Conservation (phyloP, 2,329 filamentous ascomycete genomes). For the Fusarium continuum region DNA sequence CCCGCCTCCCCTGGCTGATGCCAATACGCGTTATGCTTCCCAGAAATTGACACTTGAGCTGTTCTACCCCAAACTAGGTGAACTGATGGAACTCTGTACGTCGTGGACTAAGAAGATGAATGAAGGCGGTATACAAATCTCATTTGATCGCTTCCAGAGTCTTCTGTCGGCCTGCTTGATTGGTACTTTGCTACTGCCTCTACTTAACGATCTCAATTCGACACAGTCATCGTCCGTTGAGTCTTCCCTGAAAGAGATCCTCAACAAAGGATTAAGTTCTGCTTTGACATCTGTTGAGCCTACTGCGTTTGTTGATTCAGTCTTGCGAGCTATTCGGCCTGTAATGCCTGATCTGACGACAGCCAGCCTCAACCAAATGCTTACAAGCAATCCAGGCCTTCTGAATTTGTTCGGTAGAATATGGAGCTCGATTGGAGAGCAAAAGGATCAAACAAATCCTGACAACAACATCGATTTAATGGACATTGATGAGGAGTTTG, state of each 20-base stretch:
- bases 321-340: slow-evolving; percentile 56
- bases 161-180: slow-evolving; percentile 59
- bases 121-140: slow-evolving; percentile 60
- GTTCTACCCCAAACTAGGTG: slow-evolving; percentile 61
- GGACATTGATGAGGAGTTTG: slow-evolving; percentile 74
- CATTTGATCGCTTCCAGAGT: slow-evolving; percentile 62
- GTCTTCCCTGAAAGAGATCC: slow-evolving; percentile 51
- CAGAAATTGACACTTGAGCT: slow-evolving; percentile 64
- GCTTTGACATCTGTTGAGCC: slow-evolving; percentile 57
- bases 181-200: slow-evolving; percentile 57
- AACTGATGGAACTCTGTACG: slow-evolving; percentile 57
- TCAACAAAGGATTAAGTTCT: slow-evolving; percentile 53
- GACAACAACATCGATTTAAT: slow-evolving; percentile 62
- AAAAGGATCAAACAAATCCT: slow-evolving; percentile 39
- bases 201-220: slow-evolving; percentile 58
- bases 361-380: slow-evolving; percentile 50
- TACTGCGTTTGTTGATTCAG: slow-evolving; percentile 56
- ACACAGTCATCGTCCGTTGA: slow-evolving; percentile 61
- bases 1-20: slow-evolving; percentile 42
- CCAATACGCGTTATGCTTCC: slow-evolving; percentile 51
- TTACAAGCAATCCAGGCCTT: slow-evolving; percentile 52
- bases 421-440: slow-evolving; percentile 41
- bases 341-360: slow-evolving; percentile 58
- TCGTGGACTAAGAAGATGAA: slow-evolving; percentile 57
- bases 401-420: slow-evolving; percentile 56